Evolutionary conservation across 1,284 basidiomycete genomes (phyloP), one percentile per base, ranked within the genome.

Genomic region (Mixia osmundae): DNA sequence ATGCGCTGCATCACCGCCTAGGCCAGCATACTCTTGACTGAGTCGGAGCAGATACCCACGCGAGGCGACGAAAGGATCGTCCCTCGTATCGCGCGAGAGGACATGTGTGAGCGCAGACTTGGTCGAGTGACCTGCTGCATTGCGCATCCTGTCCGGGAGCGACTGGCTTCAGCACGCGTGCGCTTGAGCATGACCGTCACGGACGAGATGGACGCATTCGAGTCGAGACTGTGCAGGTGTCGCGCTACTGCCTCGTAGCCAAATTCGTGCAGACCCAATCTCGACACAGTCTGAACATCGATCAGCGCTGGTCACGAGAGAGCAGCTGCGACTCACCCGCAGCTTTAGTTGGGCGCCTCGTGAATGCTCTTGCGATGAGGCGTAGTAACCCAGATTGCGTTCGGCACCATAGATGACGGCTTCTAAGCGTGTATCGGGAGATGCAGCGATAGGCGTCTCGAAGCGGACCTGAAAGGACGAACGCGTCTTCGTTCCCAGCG

Each of bases 91-190:
- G 16, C 67, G 61, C 0, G 67, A 62, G 56, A 69, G 79, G 0
- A 69, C 71, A 50, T 95, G 79, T 5, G 72, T 72, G 2, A 97
- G 38, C 0, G 82, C 67, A 0, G 82, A 83, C 58, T 95, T 97
- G 44, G 74, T 56, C 0, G 72, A 69, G 19, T 71, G 68, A 1
- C 78, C 74, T 0, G 82, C 80, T 1, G 72, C 65, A 53, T 76
- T 69, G 12, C 83, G 72, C 44, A 89, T 75, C 38, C 82, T 87
- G 50, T 35, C 14, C 1, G 15, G 7, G 21, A 9, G 27, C 29
- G n/a, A n/a, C n/a, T n/a, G n/a, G n/a, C n/a, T n/a, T n/a, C 29
- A 36, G 33, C 5, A 10, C 18, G 16, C 6, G 9, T 9, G 14
- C 14, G 5, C 12, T 9, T 20, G 18, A 37, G 16, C 38, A 4